These are phyloP conservation scores for Acanthamoeba royreba DNA, from an alignment of 208 protist species.

Conservation along the genomic window DNA sequence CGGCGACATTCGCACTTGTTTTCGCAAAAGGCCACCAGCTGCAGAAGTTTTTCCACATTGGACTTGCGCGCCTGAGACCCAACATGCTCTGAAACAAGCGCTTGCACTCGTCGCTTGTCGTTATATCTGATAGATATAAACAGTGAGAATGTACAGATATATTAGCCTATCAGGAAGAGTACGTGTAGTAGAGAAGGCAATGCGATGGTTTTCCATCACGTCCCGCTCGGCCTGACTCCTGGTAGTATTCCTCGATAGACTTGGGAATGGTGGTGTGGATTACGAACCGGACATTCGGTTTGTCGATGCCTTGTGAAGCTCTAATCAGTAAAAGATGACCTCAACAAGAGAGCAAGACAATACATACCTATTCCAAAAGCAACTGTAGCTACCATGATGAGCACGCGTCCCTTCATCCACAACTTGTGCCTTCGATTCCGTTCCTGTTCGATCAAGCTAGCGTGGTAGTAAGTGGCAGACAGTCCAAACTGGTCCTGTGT, in stretches of 20 bases:
- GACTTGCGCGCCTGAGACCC: background rate
- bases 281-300: slow-evolving; percentile 94
- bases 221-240: slow-evolving; percentile 75
- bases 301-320: slow-evolving; percentile 96
- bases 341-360: background rate
- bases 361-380: slow-evolving; percentile 29
- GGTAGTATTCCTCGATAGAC: slow-evolving; percentile 95
- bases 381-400: slow-evolving; percentile 11
- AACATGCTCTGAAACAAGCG: background rate
- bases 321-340: too few species aligned
- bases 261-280: slow-evolving; percentile 93
- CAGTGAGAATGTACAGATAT: background rate
- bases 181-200: slow-evolving; percentile 81
- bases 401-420: background rate
- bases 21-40: background rate
- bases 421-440: background rate
- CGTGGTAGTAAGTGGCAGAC: slow-evolving; percentile 3
- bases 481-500: background rate
- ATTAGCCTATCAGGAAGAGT: background rate
- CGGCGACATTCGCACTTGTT: background rate
- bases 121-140: background rate
- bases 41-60: background rate
- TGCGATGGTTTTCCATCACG: slow-evolving; percentile 69
- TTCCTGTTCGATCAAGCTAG: slow-evolving; percentile 6
- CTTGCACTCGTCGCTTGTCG: background rate